phyloP scores from a whole-genome alignment of 768 basidiomycete genomes.

The Panaeolus cyanescens region DNA sequence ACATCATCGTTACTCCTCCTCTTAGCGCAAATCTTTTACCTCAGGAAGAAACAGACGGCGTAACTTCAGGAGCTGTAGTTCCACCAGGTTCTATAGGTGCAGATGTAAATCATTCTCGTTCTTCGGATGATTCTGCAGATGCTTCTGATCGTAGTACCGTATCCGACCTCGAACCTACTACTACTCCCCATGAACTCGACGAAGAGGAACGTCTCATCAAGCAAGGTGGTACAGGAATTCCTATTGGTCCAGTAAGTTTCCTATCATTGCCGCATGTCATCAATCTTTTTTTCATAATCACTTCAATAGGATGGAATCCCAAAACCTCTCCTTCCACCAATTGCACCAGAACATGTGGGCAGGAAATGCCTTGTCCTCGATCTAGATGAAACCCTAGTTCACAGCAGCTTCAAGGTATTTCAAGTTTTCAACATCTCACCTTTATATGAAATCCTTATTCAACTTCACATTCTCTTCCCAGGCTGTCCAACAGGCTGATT shows the following conservation, averaged over 20 bases:
- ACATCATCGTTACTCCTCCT: conserved; percentile 42
- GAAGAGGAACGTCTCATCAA: conserved; percentile 90
- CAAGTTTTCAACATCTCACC: not conserved
- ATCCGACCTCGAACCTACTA: conserved; percentile 56
- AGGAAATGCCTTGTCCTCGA: conserved; percentile 96
- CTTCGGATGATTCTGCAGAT: conserved; percentile 49
- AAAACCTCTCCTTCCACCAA: conserved; percentile 82
- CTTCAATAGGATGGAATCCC: conserved; percentile 76
- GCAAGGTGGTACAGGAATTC: conserved; percentile 93
- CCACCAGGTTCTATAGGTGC: conserved; percentile 83
- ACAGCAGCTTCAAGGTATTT: conserved; percentile 94
- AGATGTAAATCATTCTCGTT: conserved; percentile 40
- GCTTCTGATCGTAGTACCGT: conserved; percentile 62
- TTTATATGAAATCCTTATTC: conserved; percentile 1
- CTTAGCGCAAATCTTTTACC: conserved; percentile 38
- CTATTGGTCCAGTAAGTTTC: conserved; percentile 80
- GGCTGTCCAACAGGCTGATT: conserved; percentile 94
- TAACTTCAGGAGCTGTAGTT: conserved; percentile 90
- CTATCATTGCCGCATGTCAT: not conserved
- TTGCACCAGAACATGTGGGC: conserved; percentile 81
- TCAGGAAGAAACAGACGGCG: conserved; percentile 73
- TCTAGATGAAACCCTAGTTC: conserved; percentile 95
- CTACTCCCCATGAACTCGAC: conserved; percentile 74
- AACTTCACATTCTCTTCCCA: conserved; percentile 28
- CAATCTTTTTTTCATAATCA: not conserved